phyloP scores from a whole-genome alignment of 2,329 filamentous ascomycete genomes.

The Basipetospora chlamydospora region DNA sequence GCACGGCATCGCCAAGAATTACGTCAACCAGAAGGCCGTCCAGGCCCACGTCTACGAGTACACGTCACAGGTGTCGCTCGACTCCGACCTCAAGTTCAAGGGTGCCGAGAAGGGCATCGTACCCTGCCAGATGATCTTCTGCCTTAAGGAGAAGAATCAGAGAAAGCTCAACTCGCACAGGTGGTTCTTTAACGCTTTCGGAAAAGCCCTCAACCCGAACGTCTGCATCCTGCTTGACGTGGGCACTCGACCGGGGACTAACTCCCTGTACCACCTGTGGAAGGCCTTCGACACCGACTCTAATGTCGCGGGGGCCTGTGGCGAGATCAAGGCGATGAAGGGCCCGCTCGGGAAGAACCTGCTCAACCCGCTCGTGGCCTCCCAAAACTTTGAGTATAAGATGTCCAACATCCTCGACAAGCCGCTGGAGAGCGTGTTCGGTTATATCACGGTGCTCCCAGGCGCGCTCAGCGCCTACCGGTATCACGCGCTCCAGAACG shows the following conservation, averaged over 20 bases:
- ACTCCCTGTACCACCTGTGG: slow-evolving; percentile 94
- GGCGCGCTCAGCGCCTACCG: slow-evolving; percentile 91
- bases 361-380: slow-evolving; percentile 86
- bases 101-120: slow-evolving; percentile 98
- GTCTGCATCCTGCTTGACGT: slow-evolving; percentile 96
- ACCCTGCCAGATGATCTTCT: slow-evolving; percentile 96
- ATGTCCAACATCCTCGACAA: slow-evolving; percentile 99
- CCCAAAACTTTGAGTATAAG: slow-evolving; percentile 99
- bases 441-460: slow-evolving; percentile 93
- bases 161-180: slow-evolving; percentile 97
- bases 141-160: slow-evolving; percentile 91
- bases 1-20: slow-evolving; percentile 95
- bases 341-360: slow-evolving; percentile 71
- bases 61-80: slow-evolving; percentile 92
- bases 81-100: slow-evolving; percentile 95
- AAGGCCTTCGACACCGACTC: slow-evolving; percentile 98
- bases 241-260: slow-evolving; percentile 78
- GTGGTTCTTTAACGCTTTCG: slow-evolving; percentile 99
- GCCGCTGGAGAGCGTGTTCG: slow-evolving; percentile 90
- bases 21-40: slow-evolving; percentile 90
- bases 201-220: slow-evolving; percentile 81
- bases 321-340: slow-evolving; percentile 96
- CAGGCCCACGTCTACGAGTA: slow-evolving; percentile 98
- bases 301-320: slow-evolving; percentile 89
- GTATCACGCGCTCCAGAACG: slow-evolving; percentile 91